Evolutionary conservation across 371 early-diverging fungal species (phyloP), one percentile per base, ranked within the genome.

Genomic region (Phascolomyces articulosus): DNA sequence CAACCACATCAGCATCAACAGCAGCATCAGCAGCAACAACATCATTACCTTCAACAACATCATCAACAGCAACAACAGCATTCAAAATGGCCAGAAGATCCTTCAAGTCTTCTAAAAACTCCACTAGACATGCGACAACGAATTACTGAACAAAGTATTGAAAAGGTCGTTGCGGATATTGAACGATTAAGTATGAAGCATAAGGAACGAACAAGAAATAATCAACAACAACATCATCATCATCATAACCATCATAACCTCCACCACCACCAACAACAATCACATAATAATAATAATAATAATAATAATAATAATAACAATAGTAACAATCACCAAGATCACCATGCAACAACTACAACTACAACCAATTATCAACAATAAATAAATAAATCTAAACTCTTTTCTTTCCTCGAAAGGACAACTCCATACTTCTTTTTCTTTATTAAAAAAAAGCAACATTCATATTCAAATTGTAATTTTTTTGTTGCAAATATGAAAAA

Each of bases 101-200:
- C 69, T 20, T 47, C 41, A 10, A 38, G 55, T 54, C 26, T 65
- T 51, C 62, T 58, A 4, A 60, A 62, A 3, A 49, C 51, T 21
- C 60, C 64, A 18, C 26, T 57, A 13, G 71, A 71, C 16, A 71
- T 71, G 66, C 70, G 68, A 41, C 60, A 63, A 41, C 71, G 67
- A 56, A 69, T 71, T 56, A 72, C 71, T 20, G 65, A 70, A 40
- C 65, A 77, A 47, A 70, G 63, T 40, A 77, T 73, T 24, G 77
- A 77, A 61, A 68, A 67, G 20, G 77, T 76, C 6, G 73, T 76
- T 34, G 73, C 72, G 31, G 77, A 76, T 57, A 76, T 76, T 48
- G 77, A 76, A 40, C 70, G 70, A 21, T 58, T 76, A 23, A 58
- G 65, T 26, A 34, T 72, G 53, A 72, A 68, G 60, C 67, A 69